Evolutionary conservation across 1,284 basidiomycete genomes (phyloP), one percentile per base, ranked within the genome.

Genomic region (Inonotus hispidus): DNA sequence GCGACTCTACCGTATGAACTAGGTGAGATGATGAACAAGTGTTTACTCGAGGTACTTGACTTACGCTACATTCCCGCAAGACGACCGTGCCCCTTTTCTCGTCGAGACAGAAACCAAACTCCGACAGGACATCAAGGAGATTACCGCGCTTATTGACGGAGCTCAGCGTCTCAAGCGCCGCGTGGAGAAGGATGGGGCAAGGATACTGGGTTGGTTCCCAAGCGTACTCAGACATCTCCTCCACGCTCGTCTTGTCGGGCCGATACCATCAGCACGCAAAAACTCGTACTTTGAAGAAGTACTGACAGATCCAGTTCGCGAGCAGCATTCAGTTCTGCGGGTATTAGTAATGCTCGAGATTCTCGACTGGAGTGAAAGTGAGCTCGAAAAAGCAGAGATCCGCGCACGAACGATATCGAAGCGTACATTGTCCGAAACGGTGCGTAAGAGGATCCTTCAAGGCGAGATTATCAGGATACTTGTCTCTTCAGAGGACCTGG

Each of bases 341-440:
- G 53, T 61, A 23, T 32, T 61, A 16, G 54, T 52, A 37, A 61
- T 61, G 60, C 60, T 61, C 21, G 60, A 61, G 37, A 52, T 61
- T 32, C 55, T 61, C 11, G 55, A 61, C 19, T 56, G 55, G 54
- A 21, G 35, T n/a, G 16, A 47, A 27, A 54, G 56, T n/a, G 58
- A 45, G 16, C 29, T 59, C 11, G 39, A 29, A 19, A 23, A 53
- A 19, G 23, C 23, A 7, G 32, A 35, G 25, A n/a, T 21, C 16
- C 23, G 14, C 3, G 11, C 55, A 0, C 25, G 32, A 16, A 23
- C n/a, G 19, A 8, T 25, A 13, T 29, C 47, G 14, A 53, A 2
- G n/a, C 29, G 32, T 19, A 27, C 55, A 5, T 16, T 59, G 41
- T 53, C 58, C 23, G 49, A 53, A 27, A 39, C 25, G 14, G 50